Percentiles rank a stretch among this genome's conserved stretches.
Evolutionary conservation across 2,329 filamentous ascomycete species (phyloP).

Genomic region (Exophiala spinifera): DNA sequence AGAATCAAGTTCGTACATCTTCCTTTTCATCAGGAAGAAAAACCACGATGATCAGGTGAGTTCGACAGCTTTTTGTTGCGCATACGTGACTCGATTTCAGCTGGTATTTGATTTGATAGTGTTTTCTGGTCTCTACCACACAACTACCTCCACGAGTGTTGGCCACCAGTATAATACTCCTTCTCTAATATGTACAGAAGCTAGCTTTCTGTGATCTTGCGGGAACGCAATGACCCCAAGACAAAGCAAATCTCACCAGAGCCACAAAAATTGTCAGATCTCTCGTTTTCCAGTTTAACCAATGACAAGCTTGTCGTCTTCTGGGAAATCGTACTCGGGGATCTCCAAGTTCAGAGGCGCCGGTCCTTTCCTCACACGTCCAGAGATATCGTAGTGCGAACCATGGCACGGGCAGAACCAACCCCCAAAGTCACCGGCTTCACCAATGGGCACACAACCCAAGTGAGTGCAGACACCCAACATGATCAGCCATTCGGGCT

Average conservation of each 20-base stretch:
- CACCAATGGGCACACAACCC: conserved; percentile 97
- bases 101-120: not conserved
- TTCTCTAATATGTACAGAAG: conserved; percentile 26
- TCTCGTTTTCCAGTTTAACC: conserved; percentile 63
- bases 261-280: not conserved
- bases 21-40: too few species aligned
- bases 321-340: conserved; percentile 86
- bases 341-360: conserved; percentile 97
- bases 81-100: too few species aligned
- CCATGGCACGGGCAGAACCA: conserved; percentile 99
- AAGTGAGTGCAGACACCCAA: conserved; percentile 98
- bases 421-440: conserved; percentile 95
- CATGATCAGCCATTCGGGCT: conserved; percentile 99
- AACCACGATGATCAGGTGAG: too few species aligned
- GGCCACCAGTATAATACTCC: conserved; percentile 7
- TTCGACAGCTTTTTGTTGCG: too few species aligned
- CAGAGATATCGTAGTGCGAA: conserved; percentile 99
- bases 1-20: too few species aligned
- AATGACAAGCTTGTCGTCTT: conserved; percentile 84
- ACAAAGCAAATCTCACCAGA: too few species aligned
- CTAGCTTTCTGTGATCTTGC: not conserved
- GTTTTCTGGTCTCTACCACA: not conserved
- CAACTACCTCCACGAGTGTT: not conserved
- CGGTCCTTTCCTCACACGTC: conserved; percentile 94
- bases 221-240: too few species aligned